phyloP scores from a whole-genome alignment of 1,284 basidiomycete genomes.

The Porphyrellus sp. region DNA sequence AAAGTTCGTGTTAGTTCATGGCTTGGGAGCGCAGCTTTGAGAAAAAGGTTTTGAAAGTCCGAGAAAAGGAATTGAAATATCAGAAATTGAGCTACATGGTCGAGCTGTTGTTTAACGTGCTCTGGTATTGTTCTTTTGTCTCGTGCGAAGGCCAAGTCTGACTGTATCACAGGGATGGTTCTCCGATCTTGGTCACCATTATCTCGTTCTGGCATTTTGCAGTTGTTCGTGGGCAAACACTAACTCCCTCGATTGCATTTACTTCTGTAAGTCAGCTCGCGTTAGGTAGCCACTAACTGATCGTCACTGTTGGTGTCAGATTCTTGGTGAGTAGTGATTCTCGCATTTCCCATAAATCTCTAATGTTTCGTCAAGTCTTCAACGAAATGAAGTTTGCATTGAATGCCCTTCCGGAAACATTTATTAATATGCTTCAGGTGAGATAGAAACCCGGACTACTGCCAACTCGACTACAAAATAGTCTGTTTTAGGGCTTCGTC shows the following conservation, averaged over 20 bases:
- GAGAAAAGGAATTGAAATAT: conserved; percentile 78
- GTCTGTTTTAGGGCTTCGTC: conserved; percentile 62
- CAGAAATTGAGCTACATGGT: conserved; percentile 85
- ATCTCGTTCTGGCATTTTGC: conserved; percentile 85
- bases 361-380: conserved; percentile 56
- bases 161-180: conserved; percentile 52
- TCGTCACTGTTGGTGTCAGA: conserved; percentile 34
- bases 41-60: conserved; percentile 66
- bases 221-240: conserved; percentile 58
- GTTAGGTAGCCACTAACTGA: neutral
- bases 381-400: conserved; percentile 82
- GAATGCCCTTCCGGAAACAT: conserved; percentile 85
- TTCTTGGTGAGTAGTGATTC: conserved; percentile 42
- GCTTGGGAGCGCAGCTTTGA: conserved; percentile 94
- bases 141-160: conserved; percentile 7
- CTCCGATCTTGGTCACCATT: conserved; percentile 72
- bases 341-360: neutral
- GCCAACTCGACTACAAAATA: neutral
- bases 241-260: conserved; percentile 79
- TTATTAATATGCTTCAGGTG: conserved; percentile 83
- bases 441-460: conserved; percentile 3
- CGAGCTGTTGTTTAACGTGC: conserved; percentile 76
- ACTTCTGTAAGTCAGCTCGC: conserved; percentile 52
- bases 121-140: conserved; percentile 54
- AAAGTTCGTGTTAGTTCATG: conserved; percentile 64